Percentiles rank a stretch among this genome's conserved stretches.
phyloP scores from a whole-genome alignment of 352 stramenopile species.

The Pythium guiyangense region DNA sequence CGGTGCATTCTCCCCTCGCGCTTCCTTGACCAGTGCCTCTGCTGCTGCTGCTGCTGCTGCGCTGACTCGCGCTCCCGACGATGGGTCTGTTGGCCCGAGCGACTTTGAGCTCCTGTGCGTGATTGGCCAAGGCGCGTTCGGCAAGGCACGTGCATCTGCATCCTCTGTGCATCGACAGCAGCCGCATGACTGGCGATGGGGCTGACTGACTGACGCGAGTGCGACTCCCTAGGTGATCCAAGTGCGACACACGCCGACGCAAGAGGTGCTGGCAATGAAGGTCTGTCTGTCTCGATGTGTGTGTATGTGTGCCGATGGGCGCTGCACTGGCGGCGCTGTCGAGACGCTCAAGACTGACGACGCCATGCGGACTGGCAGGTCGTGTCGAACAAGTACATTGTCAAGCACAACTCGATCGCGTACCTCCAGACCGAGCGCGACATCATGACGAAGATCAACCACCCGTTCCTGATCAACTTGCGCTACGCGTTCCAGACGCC shows the following conservation, averaged over 20 bases:
- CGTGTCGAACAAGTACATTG: conserved; percentile 82
- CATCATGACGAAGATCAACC: conserved; percentile 87
- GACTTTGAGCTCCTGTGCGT: conserved; percentile 84
- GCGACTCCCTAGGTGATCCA: conserved; percentile 53
- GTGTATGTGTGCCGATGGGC: too few species aligned
- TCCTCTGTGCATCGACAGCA: background rate
- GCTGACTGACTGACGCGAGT: background rate
- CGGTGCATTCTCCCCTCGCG: conserved; percentile 15
- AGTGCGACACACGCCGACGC: conserved; percentile 69
- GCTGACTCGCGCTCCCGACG: background rate
- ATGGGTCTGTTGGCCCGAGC: conserved; percentile 37
- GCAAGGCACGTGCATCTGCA: conserved; percentile 32
- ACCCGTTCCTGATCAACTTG: conserved; percentile 80
- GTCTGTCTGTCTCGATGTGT: conserved; percentile 17
- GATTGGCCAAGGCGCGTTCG: conserved; percentile 80
- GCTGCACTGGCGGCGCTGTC: background rate
- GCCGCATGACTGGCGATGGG: background rate
- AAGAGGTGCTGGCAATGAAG: conserved; percentile 84
- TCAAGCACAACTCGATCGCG: conserved; percentile 78
- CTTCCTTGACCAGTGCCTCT: background rate
- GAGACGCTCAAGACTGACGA: background rate
- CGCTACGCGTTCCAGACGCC: conserved; percentile 81
- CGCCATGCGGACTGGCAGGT: conserved; percentile 34
- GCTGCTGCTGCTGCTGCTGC: background rate
- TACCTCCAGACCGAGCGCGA: conserved; percentile 79